phyloP scores from a whole-genome alignment of 208 protist species.

The Trypanosoma boissoni region DNA sequence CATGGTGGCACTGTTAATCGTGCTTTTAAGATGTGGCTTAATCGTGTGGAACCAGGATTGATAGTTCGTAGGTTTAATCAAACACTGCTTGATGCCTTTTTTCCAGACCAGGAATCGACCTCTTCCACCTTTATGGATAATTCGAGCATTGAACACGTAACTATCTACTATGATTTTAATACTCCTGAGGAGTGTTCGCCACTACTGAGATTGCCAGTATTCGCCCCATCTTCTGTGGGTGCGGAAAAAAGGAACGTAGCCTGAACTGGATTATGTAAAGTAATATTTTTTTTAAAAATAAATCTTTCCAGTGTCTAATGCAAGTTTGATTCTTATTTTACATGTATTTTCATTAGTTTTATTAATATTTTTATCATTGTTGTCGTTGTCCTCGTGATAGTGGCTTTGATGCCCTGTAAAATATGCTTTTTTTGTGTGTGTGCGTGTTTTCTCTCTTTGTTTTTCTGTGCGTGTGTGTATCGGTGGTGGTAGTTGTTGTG shows the following conservation, averaged over 20 bases:
- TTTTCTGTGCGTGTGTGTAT: background rate
- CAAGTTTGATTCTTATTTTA: constrained; percentile 15
- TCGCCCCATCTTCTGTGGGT: background rate
- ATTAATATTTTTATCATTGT: background rate
- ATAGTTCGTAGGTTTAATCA: constrained; percentile 52
- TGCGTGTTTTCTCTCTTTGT: background rate
- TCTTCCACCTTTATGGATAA: background rate
- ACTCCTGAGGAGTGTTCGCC: constrained; percentile 30
- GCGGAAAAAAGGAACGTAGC: no score
- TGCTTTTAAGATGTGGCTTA: constrained; percentile 55
- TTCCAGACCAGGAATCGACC: constrained; percentile 14
- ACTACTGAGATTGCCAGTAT: constrained; percentile 15
- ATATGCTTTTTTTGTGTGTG: background rate
- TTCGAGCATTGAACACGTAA: constrained; percentile 10
- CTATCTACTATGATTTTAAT: constrained; percentile 75
- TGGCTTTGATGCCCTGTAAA: no score
- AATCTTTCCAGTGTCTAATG: background rate
- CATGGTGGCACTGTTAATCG: constrained; percentile 46
- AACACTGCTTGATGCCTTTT: constrained; percentile 45
- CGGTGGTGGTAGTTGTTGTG: no score
- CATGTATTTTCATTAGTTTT: background rate
- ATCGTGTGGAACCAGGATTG: constrained; percentile 61
- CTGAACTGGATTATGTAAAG: constrained; percentile 1
- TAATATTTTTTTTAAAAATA: constrained; percentile 5
- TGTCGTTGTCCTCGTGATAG: background rate